These are phyloP conservation scores for Fusarium devonianum DNA, from an alignment of 2,329 filamentous ascomycete genomes.

Conservation along the genomic window DNA sequence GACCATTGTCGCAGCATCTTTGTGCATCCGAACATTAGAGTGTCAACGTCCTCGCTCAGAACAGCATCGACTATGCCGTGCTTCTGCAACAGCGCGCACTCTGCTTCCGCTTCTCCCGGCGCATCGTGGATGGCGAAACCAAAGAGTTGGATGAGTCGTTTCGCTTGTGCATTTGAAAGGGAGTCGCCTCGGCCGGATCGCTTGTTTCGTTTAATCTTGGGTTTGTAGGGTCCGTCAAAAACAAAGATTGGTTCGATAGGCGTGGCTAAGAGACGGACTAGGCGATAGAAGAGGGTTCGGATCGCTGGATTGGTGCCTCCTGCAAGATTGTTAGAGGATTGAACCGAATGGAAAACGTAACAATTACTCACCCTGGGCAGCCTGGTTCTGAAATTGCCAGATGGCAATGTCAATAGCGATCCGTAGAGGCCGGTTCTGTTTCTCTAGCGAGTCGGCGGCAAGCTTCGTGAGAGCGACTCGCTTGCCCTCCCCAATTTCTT, in stretches of 20 bases:
- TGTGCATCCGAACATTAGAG: slow-evolving; percentile 93
- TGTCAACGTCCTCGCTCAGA: slow-evolving; percentile 95
- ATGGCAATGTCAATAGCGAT: slow-evolving; percentile 95
- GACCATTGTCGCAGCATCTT: slow-evolving; percentile 84
- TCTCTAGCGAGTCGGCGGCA: slow-evolving; percentile 77
- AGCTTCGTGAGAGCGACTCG: slow-evolving; percentile 84
- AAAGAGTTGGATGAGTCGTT: slow-evolving; percentile 83
- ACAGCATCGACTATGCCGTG: slow-evolving; percentile 90
- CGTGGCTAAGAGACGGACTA: slow-evolving; percentile 76
- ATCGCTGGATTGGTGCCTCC: slow-evolving; percentile 89
- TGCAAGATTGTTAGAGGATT: slow-evolving; percentile 39
- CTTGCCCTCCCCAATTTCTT: slow-evolving; percentile 82
- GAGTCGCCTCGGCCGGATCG: slow-evolving; percentile 69
- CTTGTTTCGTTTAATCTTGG: slow-evolving; percentile 88
- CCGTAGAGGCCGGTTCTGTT: slow-evolving; percentile 75
- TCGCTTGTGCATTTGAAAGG: slow-evolving; percentile 77
- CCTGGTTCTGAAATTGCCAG: slow-evolving; percentile 94
- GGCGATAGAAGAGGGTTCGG: slow-evolving; percentile 90
- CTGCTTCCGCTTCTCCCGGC: slow-evolving; percentile 93
- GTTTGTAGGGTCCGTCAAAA: slow-evolving; percentile 87
- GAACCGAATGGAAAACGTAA: background rate
- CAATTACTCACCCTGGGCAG: slow-evolving; percentile 67
- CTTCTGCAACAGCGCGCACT: slow-evolving; percentile 86
- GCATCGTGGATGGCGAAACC: slow-evolving; percentile 85
- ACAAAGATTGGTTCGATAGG: slow-evolving; percentile 90